Base-by-base conservation (phyloP, 768 basidiomycete species). In the Tulasnella sp. region DNA sequence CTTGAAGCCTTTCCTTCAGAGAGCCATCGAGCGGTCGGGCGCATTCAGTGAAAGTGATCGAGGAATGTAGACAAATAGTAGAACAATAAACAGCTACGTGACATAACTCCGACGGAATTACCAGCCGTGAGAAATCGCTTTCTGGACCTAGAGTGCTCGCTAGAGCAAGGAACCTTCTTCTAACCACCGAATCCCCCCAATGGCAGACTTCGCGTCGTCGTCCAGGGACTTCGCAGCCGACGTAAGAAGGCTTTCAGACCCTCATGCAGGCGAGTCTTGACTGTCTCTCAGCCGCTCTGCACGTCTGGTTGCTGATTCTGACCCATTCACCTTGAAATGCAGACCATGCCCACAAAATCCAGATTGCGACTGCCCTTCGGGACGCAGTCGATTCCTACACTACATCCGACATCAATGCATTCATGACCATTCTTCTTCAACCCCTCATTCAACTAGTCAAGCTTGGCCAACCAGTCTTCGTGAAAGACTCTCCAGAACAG, bases 321-420 rank as follows among this genome's bases (percentile, higher is more conserved):
- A 71, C 31, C 22, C 25, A 72, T n/a, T 38, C 37, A 17, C 74
- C 42, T 77, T 52, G 12, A 19, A 29, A 19, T 67, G 15, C 67
- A 78, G 77, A 72, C 76, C 68, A 36, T 40, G 69, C 89, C 77
- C 88, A 88, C 2, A 93, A 92, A 83, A 87, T 88, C 82, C 84
- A 84, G 3, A 87, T 89, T n/a, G 91, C 91, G 77, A 87, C 86
- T 76, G 93, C 94, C 81, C 89, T 95, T 77, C 87, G 92, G 76
- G 93, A 94, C 82, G 88, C 90, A 85, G 86, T 95, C 79, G 93
- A 95, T 80, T 89, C 89, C 19, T 88, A 92, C 52, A 86, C 91
- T 75, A 93, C 94, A 77, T 85, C 88, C 22, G 93, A 95, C 78
- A 88, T 90, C 19, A 84, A 87, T 52, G 88, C 90, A 29, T 89